A percentile compares a stretch with the other conserved stretches of the same genome.
Evolutionary conservation across 306 rosid species (phyloP).

Genomic region (Cucumis hystrix): DNA sequence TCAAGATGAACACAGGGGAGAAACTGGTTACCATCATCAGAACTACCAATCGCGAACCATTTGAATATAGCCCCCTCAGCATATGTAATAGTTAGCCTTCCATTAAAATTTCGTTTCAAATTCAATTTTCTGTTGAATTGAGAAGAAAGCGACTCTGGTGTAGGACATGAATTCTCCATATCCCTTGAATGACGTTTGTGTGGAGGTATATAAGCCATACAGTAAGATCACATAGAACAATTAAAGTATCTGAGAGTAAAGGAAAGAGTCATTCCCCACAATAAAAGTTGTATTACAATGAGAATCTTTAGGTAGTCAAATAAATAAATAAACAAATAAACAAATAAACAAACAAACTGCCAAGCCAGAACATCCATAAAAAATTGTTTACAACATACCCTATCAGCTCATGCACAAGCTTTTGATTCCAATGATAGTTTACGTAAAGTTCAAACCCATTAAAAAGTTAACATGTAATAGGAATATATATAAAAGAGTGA

Average conservation of each 20-base stretch:
- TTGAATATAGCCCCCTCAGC: too few relatives aligned
- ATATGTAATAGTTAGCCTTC: too few relatives aligned
- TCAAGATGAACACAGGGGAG: slow-evolving; percentile 20
- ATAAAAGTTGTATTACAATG: not conserved
- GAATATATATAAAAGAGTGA: not conserved
- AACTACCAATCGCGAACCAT: slow-evolving; percentile 25
- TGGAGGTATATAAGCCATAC: slow-evolving; percentile 45
- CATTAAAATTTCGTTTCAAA: not conserved
- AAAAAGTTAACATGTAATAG: not conserved
- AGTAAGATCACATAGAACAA: not conserved
- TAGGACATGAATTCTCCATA: slow-evolving; percentile 3
- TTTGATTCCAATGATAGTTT: not conserved
- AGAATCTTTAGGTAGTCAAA: not conserved
- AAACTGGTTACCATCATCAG: slow-evolving; percentile 5
- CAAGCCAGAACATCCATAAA: not conserved
- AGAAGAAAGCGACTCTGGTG: slow-evolving; percentile 25
- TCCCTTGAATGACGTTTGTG: slow-evolving; percentile 34
- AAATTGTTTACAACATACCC: not conserved
- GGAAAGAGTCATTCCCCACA: not conserved
- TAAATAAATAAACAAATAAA: too few relatives aligned
- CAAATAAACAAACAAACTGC: not conserved
- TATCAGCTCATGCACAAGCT: not conserved
- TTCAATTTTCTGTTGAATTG: slow-evolving; percentile 8
- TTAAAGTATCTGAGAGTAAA: not conserved
- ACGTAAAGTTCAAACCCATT: not conserved